phyloP scores from a whole-genome alignment of 2,329 filamentous ascomycete species.

The Talaromyces sp. region DNA sequence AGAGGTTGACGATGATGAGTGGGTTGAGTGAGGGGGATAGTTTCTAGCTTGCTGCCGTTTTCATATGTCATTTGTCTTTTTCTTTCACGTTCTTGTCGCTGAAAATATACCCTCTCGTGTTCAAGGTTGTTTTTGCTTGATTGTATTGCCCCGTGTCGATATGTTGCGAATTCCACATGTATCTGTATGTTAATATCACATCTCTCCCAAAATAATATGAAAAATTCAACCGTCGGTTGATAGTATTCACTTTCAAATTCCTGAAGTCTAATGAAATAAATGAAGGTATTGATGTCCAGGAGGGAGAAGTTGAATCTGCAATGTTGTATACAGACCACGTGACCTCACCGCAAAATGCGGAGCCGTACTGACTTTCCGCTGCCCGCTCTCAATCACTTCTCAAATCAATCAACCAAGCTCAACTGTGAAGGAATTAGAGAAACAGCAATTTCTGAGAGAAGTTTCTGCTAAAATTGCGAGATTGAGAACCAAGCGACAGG shows the following conservation, averaged over 20 bases:
- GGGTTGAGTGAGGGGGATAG: slow-evolving; percentile 1
- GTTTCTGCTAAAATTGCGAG: too few relatives aligned
- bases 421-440: too few relatives aligned
- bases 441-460: background rate
- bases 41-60: background rate
- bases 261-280: too few relatives aligned
- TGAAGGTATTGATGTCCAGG: too few relatives aligned
- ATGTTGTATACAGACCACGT: background rate
- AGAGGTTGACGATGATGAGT: slow-evolving; percentile 3
- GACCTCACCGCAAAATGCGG: background rate
- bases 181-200: slow-evolving; percentile 5
- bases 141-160: background rate
- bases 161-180: background rate
- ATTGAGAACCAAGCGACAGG: too few relatives aligned
- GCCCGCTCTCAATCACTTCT: background rate
- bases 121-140: background rate
- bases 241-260: background rate
- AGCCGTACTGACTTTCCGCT: background rate
- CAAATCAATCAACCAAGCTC: background rate
- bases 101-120: slow-evolving; percentile 11
- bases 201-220: background rate
- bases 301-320: background rate
- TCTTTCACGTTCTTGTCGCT: background rate
- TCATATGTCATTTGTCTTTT: background rate
- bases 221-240: background rate